Base-by-base conservation (phyloP, 495 filamentous ascomycete genomes). In the Glutinoglossum americanum region DNA sequence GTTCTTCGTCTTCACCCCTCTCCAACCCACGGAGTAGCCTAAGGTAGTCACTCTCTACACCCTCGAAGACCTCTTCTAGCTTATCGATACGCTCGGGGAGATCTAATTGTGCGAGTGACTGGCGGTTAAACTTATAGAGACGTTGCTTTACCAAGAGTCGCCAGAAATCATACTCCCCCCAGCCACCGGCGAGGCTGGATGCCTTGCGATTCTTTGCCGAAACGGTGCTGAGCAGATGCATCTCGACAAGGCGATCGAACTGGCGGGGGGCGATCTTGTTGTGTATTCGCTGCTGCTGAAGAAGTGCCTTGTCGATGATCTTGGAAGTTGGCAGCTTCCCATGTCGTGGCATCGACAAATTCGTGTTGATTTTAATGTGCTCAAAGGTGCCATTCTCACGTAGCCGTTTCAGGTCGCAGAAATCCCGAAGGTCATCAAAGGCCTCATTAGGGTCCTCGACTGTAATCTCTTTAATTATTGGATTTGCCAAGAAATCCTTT, bases 401-500 rank as follows among this genome's bases (percentile, higher is more conserved):
- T 4, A 97, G 73, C 55, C 82, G 81, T 25, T 77, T 72, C 44
- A 89, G 75, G 65, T 99, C 92, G 59, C 81, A 81, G 37, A 82
- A 74, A 68, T 97, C 89, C 45, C 92, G 81, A 48, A 99, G 73
- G 58, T 88, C 81, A 66, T 95, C 88, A 62, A 99, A 99, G 15
- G 82, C 80, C 66, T 97, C 89, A 64, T 89, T 96, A 0, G 92
- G 92, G 63, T 97, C 89, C 69, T 99, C 92, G 21, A 99, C 85
- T 0, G 90, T 92, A 62, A 99, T 74, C 67, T 99, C 92, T 51
- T 76, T 71, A 28, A 85, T 80, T 23, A 78, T 76, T 0, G 77
- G 62, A 51, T 82, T 75, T 26, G 73, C 66, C 58, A 80, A 72
- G 64, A 84, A 85, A 59, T 76, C 69, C 0, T 72, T 65, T 61